Evolutionary conservation across 2,329 filamentous ascomycete species (phyloP).

Genomic region (Fusarium haematococcum): DNA sequence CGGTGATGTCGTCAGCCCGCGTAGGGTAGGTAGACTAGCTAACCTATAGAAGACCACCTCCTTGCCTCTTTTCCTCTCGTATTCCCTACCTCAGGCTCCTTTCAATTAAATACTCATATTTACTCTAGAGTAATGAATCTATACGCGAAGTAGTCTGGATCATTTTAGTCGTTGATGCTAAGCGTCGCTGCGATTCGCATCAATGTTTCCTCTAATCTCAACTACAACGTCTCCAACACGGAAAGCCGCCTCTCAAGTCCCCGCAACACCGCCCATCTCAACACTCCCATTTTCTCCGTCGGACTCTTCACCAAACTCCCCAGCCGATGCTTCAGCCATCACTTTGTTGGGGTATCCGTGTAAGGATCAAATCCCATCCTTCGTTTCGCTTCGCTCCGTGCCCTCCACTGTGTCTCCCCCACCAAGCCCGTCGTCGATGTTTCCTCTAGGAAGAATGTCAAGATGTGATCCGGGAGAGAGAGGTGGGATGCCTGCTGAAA

Average conservation of each 20-base stretch:
- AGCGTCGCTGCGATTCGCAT: not conserved
- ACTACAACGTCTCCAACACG: not conserved
- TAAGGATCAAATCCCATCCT: slow-evolving; percentile 69
- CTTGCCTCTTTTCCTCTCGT: not conserved
- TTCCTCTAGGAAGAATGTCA: slow-evolving; percentile 85
- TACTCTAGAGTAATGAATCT: not conserved
- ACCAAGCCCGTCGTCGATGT: slow-evolving; percentile 64
- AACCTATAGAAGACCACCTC: not conserved
- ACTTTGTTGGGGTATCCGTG: slow-evolving; percentile 55
- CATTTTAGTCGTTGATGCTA: not conserved
- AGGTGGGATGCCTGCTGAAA: slow-evolving; percentile 91
- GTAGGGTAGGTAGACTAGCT: not conserved
- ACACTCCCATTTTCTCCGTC: slow-evolving; percentile 9
- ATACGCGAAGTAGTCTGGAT: not conserved
- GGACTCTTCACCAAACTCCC: slow-evolving; percentile 5
- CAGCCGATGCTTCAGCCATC: not conserved
- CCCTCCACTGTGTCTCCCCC: slow-evolving; percentile 58
- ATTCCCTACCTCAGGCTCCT: not conserved
- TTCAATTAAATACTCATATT: not conserved
- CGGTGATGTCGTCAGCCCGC: slow-evolving; percentile 32
- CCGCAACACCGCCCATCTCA: slow-evolving; percentile 1
- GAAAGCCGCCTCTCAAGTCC: not conserved
- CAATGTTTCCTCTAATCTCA: not conserved
- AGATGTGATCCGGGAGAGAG: slow-evolving; percentile 88
- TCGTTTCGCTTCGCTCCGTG: slow-evolving; percentile 59